Base-by-base conservation (phyloP, 352 stramenopile species). In the Phytophthora crassamura region DNA sequence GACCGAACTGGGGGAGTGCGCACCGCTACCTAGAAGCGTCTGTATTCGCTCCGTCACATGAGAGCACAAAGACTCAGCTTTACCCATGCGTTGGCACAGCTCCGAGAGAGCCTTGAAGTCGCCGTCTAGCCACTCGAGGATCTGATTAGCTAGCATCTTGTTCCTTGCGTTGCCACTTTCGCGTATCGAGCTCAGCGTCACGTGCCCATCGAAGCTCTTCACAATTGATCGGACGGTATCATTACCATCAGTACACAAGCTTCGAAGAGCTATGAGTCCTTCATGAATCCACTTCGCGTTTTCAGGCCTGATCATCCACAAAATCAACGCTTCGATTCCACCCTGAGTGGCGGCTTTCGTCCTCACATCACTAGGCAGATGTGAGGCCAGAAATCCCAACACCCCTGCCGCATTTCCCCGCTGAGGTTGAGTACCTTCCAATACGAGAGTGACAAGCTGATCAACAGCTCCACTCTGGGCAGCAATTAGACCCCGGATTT, bases 41-140 rank as follows among this genome's bases (percentile, higher is more conserved):
- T 46, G 35, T 15, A 47, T n/a, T 48, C 50, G 14, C 20, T 58
- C 35, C 7, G 47, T 16, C 7, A 58, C 50, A 22, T 58, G 50
- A 3, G 5, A 16, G 25, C 50, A 58, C 18, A 58, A 9, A 7
- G 22, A 32, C 22, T 58, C 50, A 14, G 34, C 49, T 46, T 57
- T 35, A 38, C 36, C 39, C 36, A 58, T 38, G 10, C 10, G 7
- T 11, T 15, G 2, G n/a, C 50, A 58, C 3, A 58, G 36, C 15
- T 18, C 18, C 18, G 22, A 49, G 18, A 49, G 3, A 12, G 16
- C 42, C 20, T 18, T 3, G n/a, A 49, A 33, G 20, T 49, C 18
- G 18, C 22, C 12, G 20, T 2, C 8, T 20, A 49, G 18, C 42
- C 42, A 49, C 12, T 18, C n/a, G 20, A 49, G 34, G 14, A 35